A percentile compares a stretch with the other conserved stretches of the same genome.
These are phyloP conservation scores for Macrocystidia cucumis DNA, from an alignment of 1,284 basidiomycete genomes.

Conservation along the genomic window DNA sequence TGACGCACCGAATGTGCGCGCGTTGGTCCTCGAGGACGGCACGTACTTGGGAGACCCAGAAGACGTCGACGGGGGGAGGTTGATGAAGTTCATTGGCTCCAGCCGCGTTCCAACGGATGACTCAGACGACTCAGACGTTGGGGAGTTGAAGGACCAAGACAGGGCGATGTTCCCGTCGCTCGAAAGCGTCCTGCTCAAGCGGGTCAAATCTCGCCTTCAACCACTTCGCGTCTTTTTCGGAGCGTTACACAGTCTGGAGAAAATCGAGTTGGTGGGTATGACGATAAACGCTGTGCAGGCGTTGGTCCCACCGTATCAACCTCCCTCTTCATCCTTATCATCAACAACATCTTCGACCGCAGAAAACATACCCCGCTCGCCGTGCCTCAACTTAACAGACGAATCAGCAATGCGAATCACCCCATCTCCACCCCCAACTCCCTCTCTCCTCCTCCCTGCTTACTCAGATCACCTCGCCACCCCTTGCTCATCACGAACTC, in stretches of 20 bases:
- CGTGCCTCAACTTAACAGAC: too few relatives aligned
- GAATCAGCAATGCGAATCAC: neutral
- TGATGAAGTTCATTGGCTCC: constrained; percentile 28
- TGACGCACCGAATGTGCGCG: constrained; percentile 23
- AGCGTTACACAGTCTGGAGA: constrained; percentile 19
- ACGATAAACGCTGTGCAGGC: constrained; percentile 21
- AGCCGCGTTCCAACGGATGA: constrained; percentile 14
- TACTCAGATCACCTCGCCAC: too few relatives aligned
- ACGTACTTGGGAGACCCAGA: constrained; percentile 27
- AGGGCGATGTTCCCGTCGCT: constrained; percentile 25
- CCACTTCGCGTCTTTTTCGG: constrained; percentile 22
- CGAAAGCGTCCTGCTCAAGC: constrained; percentile 22
- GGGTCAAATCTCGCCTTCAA: constrained; percentile 22
- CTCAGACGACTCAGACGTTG: constrained; percentile 10
- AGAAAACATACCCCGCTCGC: neutral
- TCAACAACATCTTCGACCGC: constrained; percentile 6
- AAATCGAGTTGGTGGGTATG: constrained; percentile 25
- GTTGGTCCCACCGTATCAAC: constrained; percentile 17
- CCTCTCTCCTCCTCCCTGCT: constrained; percentile 7
- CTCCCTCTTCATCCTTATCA: constrained; percentile 4
- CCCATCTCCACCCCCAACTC: constrained; percentile 2
- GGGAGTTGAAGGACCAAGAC: constrained; percentile 11
- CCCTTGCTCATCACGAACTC: neutral
- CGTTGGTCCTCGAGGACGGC: constrained; percentile 30
- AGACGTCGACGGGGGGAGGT: constrained; percentile 25